Evolutionary conservation across 345 rosid species (phyloP).

Genomic region (Corymbia maculata): DNA sequence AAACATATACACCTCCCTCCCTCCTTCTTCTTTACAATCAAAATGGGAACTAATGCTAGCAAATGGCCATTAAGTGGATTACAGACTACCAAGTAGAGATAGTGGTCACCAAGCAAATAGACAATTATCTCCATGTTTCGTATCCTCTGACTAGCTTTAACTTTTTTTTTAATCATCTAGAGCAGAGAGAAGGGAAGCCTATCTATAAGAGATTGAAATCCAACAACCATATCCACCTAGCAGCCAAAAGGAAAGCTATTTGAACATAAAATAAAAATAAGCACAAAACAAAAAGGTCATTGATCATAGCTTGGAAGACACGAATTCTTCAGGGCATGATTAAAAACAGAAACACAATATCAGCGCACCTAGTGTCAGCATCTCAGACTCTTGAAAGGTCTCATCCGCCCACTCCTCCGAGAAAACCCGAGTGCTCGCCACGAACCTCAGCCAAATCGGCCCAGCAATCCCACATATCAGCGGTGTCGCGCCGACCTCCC

Average conservation of each 20-base stretch:
- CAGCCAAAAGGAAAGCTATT: not conserved
- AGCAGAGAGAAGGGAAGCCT: not conserved
- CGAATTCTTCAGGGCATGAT: not conserved
- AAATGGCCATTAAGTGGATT: not conserved
- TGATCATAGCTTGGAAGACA: not conserved
- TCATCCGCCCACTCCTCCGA: constrained; percentile 57
- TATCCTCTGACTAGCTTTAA: too few species aligned
- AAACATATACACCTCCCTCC: not conserved
- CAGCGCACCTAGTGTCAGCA: constrained; percentile 22
- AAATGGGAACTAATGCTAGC: not conserved
- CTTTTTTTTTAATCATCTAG: not conserved
- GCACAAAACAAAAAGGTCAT: not conserved
- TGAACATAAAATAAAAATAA: not conserved
- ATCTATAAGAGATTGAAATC: not conserved
- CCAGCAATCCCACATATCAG: constrained; percentile 54
- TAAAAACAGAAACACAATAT: not conserved
- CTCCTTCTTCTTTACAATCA: not conserved
- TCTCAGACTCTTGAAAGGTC: constrained; percentile 40
- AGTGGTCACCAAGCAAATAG: not conserved
- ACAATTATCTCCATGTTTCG: not conserved
- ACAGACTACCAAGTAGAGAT: not conserved
- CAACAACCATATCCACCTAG: not conserved
- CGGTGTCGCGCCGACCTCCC: constrained; percentile 45
- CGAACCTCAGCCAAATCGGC: constrained; percentile 45
- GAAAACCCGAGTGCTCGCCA: constrained; percentile 39